Evolutionary conservation across 805 yeast species (phyloP).

Genomic region (Metschnikowia matae): DNA sequence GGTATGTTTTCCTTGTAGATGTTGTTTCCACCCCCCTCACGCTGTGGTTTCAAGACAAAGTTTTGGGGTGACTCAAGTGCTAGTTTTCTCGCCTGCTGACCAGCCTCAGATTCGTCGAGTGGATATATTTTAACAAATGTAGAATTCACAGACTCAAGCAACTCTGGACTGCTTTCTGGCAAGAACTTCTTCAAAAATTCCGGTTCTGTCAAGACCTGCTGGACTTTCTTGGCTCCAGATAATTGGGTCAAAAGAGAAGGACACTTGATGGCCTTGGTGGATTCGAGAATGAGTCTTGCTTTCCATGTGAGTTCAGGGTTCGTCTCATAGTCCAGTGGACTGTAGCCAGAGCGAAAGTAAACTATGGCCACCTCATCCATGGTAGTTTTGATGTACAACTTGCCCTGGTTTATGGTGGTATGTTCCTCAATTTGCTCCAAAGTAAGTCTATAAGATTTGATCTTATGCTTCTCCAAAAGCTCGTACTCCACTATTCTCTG

Average conservation of each 20-base stretch:
- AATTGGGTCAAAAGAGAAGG: slow-evolving; percentile 87
- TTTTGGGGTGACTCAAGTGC: slow-evolving; percentile 66
- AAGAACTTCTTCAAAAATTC: slow-evolving; percentile 46
- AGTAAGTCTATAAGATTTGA: slow-evolving; percentile 63
- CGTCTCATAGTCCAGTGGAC: slow-evolving; percentile 70
- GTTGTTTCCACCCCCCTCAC: slow-evolving; percentile 99
- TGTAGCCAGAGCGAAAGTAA: slow-evolving; percentile 86
- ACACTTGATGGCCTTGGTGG: slow-evolving; percentile 78
- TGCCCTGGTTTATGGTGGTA: slow-evolving; percentile 41
- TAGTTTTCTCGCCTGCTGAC: slow-evolving; percentile 55
- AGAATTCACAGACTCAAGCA: slow-evolving; percentile 34
- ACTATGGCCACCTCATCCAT: slow-evolving; percentile 80
- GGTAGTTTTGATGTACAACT: slow-evolving; percentile 50
- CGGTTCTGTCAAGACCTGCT: slow-evolving; percentile 73
- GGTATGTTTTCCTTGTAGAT: slow-evolving; percentile 87
- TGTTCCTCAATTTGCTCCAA: slow-evolving; percentile 51
- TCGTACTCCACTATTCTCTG: slow-evolving; percentile 80
- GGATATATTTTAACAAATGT: slow-evolving; percentile 91
- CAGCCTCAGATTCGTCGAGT: slow-evolving; percentile 64
- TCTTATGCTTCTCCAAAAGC: slow-evolving; percentile 50
- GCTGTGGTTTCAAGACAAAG: slow-evolving; percentile 90
- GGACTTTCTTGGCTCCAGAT: slow-evolving; percentile 91
- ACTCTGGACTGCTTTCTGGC: slow-evolving; percentile 24
- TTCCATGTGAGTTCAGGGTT: slow-evolving; percentile 64
- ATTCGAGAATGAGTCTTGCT: slow-evolving; percentile 68